Conservation (phyloP, 345 rosid species). For the Mangifera indica region DNA sequence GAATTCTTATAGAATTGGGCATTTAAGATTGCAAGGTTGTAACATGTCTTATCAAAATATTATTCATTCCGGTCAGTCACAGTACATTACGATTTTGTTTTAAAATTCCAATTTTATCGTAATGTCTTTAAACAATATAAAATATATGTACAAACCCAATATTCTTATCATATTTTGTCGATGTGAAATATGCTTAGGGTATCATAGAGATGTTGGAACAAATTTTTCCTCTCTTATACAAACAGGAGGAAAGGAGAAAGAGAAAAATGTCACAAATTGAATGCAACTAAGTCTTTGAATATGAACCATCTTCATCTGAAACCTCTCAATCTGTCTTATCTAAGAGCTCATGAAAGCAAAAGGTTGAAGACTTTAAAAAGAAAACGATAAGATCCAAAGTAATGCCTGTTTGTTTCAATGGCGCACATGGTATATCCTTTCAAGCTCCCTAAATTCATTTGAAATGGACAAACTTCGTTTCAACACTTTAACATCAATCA, state of each 20-base stretch:
- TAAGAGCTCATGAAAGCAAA: slow-evolving; percentile 5
- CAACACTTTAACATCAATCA: slow-evolving; percentile 6
- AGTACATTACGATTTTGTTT: no score
- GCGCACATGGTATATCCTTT: slow-evolving; percentile 1
- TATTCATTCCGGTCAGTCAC: no score
- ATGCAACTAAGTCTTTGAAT: background rate
- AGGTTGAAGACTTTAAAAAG: slow-evolving; percentile 18
- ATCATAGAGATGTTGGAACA: slow-evolving; percentile 18
- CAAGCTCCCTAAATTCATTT: background rate
- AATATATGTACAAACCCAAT: no score
- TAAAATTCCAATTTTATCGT: no score
- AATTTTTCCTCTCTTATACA: background rate
- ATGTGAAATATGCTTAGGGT: no score
- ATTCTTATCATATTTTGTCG: no score
- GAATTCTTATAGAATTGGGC: background rate
- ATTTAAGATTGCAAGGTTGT: slow-evolving; percentile 13
- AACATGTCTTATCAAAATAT: no score
- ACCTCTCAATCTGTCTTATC: slow-evolving; percentile 13
- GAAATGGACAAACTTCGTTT: slow-evolving; percentile 24
- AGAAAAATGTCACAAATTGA: background rate
- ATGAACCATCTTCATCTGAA: background rate
- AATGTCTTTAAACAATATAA: no score
- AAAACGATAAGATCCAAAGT: slow-evolving; percentile 19
- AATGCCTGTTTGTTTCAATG: background rate
- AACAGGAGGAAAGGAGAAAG: background rate